Conservation (phyloP, 73 alveolate genomes). For the Blepharisma stoltei region DNA sequence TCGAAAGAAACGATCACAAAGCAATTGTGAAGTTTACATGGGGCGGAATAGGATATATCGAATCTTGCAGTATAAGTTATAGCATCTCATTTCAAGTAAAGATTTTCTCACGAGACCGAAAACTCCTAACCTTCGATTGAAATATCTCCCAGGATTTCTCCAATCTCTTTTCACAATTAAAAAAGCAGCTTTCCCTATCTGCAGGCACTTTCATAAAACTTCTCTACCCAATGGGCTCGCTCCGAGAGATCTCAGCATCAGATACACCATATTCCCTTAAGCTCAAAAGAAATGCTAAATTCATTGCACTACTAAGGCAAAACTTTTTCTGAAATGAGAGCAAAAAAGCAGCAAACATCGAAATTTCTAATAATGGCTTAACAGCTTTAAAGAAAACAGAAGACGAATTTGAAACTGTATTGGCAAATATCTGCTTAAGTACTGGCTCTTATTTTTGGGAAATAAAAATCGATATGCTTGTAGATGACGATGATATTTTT, state of each 20-base stretch:
- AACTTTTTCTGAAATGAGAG: conserved; percentile 39
- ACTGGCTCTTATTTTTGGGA: conserved; percentile 51
- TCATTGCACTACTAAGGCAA: background rate
- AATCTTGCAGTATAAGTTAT: background rate
- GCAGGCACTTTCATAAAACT: background rate
- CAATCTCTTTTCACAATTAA: background rate
- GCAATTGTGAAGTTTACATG: conserved; percentile 17
- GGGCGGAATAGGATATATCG: background rate
- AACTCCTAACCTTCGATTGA: background rate
- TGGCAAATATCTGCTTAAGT: conserved; percentile 36
- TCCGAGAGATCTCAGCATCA: background rate
- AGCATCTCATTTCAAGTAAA: background rate
- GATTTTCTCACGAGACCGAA: background rate
- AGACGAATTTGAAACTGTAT: conserved; percentile 40
- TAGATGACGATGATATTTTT: conserved; percentile 51
- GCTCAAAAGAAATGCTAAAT: background rate
- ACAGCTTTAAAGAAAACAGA: conserved; percentile 42
- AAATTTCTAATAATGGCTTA: conserved; percentile 31
- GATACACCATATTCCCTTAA: conserved; percentile 20
- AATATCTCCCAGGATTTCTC: conserved; percentile 17
- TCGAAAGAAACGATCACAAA: background rate
- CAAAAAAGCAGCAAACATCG: conserved; percentile 35
- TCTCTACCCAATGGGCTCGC: background rate
- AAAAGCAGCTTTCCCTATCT: background rate
- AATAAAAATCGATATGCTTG: conserved; percentile 37